Evolutionary conservation across 2,329 filamentous ascomycete genomes (phyloP), one percentile per base, ranked within the genome.

Genomic region (Arthroderma uncinatum): DNA sequence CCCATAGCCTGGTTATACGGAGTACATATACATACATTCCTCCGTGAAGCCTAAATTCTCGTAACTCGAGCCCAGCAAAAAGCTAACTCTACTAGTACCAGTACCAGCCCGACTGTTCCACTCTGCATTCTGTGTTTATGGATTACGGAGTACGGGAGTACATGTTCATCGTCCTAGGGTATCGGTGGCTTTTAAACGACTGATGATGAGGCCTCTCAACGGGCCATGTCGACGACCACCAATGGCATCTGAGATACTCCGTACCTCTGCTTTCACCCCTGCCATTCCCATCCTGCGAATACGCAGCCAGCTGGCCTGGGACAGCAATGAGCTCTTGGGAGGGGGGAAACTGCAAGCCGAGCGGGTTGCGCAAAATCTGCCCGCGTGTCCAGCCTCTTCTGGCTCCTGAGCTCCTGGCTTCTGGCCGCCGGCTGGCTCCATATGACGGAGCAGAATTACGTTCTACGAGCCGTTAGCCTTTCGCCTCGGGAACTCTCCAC

Each of bases 401-500:
- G 9, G 19, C 44, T 28, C 23, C 25, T 48, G 21, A 30, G 19
- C 44, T 30, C 12, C 44, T 48, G 23, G 21, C 44, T 48, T 48
- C 44, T 48, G 44, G 44, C 44, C 44, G 25, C 44, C 21, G 14
- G 16, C 40, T 47, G 40, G 40, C 16, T 47, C 21, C 44, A 16
- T 23, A 21, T 28, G 12, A 48, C 44, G 10, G 23, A 48, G 21
- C 44, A 30, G 14, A 28, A 48, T 28, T 48, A 12, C n/a, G 23
- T 48, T 12, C 21, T 48, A 12, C 12, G 21, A 48, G 21, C 44
- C 44, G 44, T 48, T 48, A 48, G 44, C 44, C 44, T 48, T 48
- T 48, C 44, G 44, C 44, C 44, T 48, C 44, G 44, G 44, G 44
- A 48, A 48, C 44, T 48, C 44, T 48, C 44, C 25, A 25, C 44